Base-by-base conservation (phyloP, 2,329 filamentous ascomycete species). In the Epichloe coenophiala region DNA sequence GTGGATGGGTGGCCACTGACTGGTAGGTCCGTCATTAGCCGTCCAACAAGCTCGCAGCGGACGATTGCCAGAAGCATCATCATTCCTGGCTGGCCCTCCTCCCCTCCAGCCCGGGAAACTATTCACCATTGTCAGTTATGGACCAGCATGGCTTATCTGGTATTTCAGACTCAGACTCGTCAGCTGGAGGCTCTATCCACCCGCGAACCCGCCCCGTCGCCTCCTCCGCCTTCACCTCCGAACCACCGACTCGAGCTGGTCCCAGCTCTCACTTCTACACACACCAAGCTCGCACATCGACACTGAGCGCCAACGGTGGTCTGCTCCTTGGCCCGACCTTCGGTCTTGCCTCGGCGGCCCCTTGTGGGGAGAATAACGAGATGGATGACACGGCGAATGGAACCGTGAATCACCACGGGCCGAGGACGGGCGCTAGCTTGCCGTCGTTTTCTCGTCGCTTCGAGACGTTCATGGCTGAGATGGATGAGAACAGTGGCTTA, bases 361-460 rank as follows among this genome's bases (percentile, higher is more conserved):
- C 51, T 46, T 42, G 51, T 40, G 48, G 42, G 19, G 50, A 51
- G 27, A 49, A 37, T 23, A 48, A 51, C 54, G 60, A 60, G 17
- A 66, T 68, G 61, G 67, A 71, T 37, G 56, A 61, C 31, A 58
- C 66, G 39, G 61, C 61, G 45, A 59, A 63, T 54, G 65, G 62
- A 64, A 50, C 53, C 33, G 51, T 52, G 33, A 50, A 52, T 43
- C 21, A 55, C 38, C 53, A 55, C 44, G 49, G 56, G 1, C 63
- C 59, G 60, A 59, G 61, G 50, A 27, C 44, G 15, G 49, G 40
- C 31, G 59, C 57, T 38, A 58, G 54, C 40, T 59, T 76, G 12
- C 73, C 72, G 0, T 67, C 69, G 7, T 73, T 73, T 56, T 80
- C 76, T 21, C 68, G 75, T 51, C 75, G 73, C 15, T 79, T 78